phyloP scores from a whole-genome alignment of 1,284 basidiomycete genomes.

The Ganoderma lingzhi region DNA sequence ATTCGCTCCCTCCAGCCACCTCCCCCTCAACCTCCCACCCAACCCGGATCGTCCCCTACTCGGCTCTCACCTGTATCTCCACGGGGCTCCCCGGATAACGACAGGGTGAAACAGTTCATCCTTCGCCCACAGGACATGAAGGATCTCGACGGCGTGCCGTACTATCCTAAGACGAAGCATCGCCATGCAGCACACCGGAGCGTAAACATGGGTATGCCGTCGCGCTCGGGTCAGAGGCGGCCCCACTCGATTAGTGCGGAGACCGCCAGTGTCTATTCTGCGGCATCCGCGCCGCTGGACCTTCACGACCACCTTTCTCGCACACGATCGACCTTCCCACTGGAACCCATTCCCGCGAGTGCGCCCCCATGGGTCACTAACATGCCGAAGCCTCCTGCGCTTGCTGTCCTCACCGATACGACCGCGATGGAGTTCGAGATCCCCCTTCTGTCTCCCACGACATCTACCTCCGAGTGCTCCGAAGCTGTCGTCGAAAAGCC shows the following conservation, averaged over 20 bases:
- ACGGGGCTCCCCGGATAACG: constrained; percentile 16
- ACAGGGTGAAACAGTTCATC: constrained; percentile 22
- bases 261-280: constrained; percentile 50
- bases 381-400: constrained; percentile 24
- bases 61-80: constrained; percentile 25
- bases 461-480: constrained; percentile 3
- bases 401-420: constrained; percentile 15
- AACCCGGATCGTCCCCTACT: constrained; percentile 13
- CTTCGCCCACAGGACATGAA: constrained; percentile 29
- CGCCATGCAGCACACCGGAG: constrained; percentile 20
- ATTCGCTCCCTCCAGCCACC: constrained; percentile 26
- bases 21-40: constrained; percentile 7
- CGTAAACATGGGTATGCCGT: constrained; percentile 16
- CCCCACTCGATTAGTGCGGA: constrained; percentile 37
- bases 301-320: constrained; percentile 39
- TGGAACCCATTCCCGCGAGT: constrained; percentile 25
- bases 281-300: constrained; percentile 45
- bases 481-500: constrained; percentile 11
- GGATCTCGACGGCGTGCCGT: constrained; percentile 23
- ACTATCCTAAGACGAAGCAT: constrained; percentile 26
- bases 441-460: constrained; percentile 5
- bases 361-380: constrained; percentile 25
- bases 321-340: constrained; percentile 27
- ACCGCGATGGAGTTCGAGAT: neutral
- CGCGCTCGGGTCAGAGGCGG: constrained; percentile 21